Evolutionary conservation across 768 basidiomycete genomes (phyloP).

Genomic region (Boletus rex-veris): DNA sequence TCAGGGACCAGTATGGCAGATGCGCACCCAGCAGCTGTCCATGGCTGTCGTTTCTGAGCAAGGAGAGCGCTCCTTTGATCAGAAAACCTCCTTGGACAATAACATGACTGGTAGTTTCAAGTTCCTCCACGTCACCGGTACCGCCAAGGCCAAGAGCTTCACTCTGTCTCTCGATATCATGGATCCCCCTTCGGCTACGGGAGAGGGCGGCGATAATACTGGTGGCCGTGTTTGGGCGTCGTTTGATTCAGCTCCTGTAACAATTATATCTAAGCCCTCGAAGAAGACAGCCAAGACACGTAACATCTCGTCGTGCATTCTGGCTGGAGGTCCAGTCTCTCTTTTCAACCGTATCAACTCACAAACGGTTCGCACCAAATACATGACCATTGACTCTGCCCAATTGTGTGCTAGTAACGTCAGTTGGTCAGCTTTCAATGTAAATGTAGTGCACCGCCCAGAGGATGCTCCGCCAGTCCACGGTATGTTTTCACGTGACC

Average conservation of each 20-base stretch:
- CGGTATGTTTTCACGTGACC: conserved; percentile 62
- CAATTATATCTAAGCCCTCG: conserved; percentile 95
- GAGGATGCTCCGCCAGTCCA: conserved; percentile 56
- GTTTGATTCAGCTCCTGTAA: conserved; percentile 88
- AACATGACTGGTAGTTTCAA: conserved; percentile 89
- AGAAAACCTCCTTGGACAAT: conserved; percentile 78
- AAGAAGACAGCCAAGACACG: conserved; percentile 97
- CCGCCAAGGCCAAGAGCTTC: conserved; percentile 88
- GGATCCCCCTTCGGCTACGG: conserved; percentile 58
- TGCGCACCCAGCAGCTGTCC: conserved; percentile 74
- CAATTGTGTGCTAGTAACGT: conserved; percentile 86
- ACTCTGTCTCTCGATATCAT: conserved; percentile 82
- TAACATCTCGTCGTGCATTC: conserved; percentile 86
- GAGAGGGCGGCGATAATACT: conserved; percentile 35
- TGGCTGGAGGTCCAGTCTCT: conserved; percentile 84
- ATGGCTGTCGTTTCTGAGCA: conserved; percentile 85
- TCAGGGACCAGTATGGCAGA: conserved; percentile 83
- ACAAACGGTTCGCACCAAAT: conserved; percentile 95
- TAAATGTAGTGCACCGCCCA: conserved; percentile 79
- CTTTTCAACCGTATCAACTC: conserved; percentile 96
- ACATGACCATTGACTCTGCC: conserved; percentile 88
- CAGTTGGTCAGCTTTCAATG: conserved; percentile 92
- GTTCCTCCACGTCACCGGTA: conserved; percentile 84
- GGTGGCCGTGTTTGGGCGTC: conserved; percentile 82
- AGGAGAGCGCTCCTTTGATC: conserved; percentile 80